Percentiles rank a stretch among this genome's conserved stretches.
phyloP scores from a whole-genome alignment of 352 stramenopile species.

The Phytophthora sojae region DNA sequence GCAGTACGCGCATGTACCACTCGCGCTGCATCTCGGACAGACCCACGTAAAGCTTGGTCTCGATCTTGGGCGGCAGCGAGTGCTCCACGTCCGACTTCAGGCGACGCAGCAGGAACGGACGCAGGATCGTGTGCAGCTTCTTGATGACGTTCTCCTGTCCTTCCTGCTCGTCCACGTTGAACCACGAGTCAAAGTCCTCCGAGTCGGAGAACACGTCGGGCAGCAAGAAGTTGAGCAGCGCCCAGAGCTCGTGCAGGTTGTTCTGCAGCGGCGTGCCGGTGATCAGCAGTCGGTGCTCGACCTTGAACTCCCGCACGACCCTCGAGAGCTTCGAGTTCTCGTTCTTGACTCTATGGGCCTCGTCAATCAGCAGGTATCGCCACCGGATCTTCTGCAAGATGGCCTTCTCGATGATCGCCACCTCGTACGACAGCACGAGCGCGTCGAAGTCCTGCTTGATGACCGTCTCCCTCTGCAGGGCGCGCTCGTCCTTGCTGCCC shows the following conservation, averaged over 20 bases:
- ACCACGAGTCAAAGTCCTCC: slow-evolving; percentile 99
- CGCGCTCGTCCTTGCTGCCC: slow-evolving; percentile 94
- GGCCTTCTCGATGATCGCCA: slow-evolving; percentile 96
- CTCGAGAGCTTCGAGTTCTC: slow-evolving; percentile 91
- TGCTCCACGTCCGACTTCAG: slow-evolving; percentile 99
- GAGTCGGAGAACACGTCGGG: slow-evolving; percentile 93
- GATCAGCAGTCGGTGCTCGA: slow-evolving; percentile 96
- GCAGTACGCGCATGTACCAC: slow-evolving; percentile 98
- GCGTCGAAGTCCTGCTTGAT: slow-evolving; percentile 92
- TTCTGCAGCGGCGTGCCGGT: slow-evolving; percentile 99
- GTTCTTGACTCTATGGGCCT: slow-evolving; percentile 99
- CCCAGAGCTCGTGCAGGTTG: slow-evolving; percentile 99
- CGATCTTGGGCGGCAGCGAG: slow-evolving; percentile 97
- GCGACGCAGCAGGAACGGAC: slow-evolving; percentile 97
- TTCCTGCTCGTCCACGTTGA: slow-evolving; percentile 97
- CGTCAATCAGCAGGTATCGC: slow-evolving; percentile 98
- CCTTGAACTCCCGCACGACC: slow-evolving; percentile 89
- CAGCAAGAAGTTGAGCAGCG: slow-evolving; percentile 99
- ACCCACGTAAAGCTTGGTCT: slow-evolving; percentile 99
- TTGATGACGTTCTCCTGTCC: slow-evolving; percentile 98
- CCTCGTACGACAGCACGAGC: slow-evolving; percentile 92
- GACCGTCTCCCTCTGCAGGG: slow-evolving; percentile 90
- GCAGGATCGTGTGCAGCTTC: slow-evolving; percentile 97
- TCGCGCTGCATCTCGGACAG: slow-evolving; percentile 98
- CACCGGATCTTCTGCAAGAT: slow-evolving; percentile 95